Evolutionary conservation across 805 yeast genomes (phyloP).

Genomic region (Dipodascopsis uninucleata): DNA sequence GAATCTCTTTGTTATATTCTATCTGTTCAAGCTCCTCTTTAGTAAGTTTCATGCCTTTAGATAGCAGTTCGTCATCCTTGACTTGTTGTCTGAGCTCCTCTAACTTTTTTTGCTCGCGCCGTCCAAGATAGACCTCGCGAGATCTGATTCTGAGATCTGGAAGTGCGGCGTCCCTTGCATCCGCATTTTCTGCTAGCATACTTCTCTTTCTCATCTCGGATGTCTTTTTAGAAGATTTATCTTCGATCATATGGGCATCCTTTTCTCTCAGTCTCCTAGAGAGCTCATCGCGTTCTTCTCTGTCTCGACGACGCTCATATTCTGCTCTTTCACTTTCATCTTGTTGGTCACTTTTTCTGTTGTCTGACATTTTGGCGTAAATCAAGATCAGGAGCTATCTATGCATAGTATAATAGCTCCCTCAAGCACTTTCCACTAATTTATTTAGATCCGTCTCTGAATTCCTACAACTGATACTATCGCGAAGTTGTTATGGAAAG

Average conservation of each 20-base stretch:
- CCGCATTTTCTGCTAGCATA: slow-evolving; percentile 12
- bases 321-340: slow-evolving; percentile 6
- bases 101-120: slow-evolving; percentile 49
- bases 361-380: too few species aligned
- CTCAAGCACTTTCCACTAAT: too few species aligned
- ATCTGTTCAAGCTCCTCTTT: slow-evolving; percentile 51
- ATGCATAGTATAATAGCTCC: too few species aligned
- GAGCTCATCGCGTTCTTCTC: slow-evolving; percentile 35
- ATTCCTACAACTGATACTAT: too few species aligned
- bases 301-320: slow-evolving; percentile 28
- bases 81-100: slow-evolving; percentile 47
- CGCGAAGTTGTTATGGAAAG: too few species aligned
- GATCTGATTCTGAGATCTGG: slow-evolving; percentile 46
- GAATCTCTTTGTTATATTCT: slow-evolving; percentile 48
- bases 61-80: slow-evolving; percentile 47
- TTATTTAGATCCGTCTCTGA: too few species aligned
- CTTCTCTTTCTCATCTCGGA: background rate
- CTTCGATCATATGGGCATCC: slow-evolving; percentile 3
- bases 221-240: slow-evolving; percentile 15
- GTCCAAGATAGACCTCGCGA: slow-evolving; percentile 46
- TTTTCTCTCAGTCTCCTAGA: slow-evolving; percentile 30
- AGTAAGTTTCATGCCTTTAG: slow-evolving; percentile 43
- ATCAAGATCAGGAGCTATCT: too few species aligned
- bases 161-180: slow-evolving; percentile 29
- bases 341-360: too few species aligned